phyloP scores from a whole-genome alignment of 75 land plant genomes.

The Larix kaempferi region DNA sequence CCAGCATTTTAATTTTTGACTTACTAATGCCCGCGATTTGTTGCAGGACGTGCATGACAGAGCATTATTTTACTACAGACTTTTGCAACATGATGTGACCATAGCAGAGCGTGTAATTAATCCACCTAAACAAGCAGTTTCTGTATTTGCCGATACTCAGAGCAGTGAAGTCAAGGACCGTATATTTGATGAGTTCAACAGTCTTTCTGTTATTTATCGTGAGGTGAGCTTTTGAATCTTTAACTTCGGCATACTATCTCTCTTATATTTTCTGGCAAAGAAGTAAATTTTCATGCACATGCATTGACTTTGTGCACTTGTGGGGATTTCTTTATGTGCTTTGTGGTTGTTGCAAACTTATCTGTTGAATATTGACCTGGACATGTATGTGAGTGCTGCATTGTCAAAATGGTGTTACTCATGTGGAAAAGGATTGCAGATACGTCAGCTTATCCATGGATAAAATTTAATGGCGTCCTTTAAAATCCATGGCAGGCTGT shows the following conservation, averaged over 20 bases:
- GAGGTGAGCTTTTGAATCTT: conserved; percentile 44
- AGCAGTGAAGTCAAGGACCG: conserved; percentile 97
- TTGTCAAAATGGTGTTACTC: background rate
- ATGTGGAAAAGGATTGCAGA: background rate
- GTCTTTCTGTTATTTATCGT: conserved; percentile 87
- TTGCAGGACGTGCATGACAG: conserved; percentile 99
- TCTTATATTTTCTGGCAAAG: background rate
- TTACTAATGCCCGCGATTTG: conserved; percentile 1
- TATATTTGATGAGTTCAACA: conserved; percentile 98
- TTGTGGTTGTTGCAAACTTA: background rate
- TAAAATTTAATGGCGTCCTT: background rate
- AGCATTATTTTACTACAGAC: conserved; percentile 93
- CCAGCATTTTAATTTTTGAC: background rate
- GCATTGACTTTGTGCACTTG: background rate
- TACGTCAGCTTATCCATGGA: background rate
- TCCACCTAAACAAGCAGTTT: conserved; percentile 99
- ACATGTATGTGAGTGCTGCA: background rate
- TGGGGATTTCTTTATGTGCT: background rate
- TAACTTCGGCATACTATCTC: background rate
- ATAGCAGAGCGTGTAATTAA: conserved; percentile 90
- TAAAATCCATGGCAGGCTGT: background rate
- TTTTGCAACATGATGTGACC: conserved; percentile 78
- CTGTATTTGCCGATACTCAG: conserved; percentile 96
- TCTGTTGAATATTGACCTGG: background rate
- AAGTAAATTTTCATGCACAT: background rate